Evolutionary conservation across 129 eudicot genomes (phyloP), one percentile per base, ranked within the genome.

Genomic region (Oenanthe sinensis): DNA sequence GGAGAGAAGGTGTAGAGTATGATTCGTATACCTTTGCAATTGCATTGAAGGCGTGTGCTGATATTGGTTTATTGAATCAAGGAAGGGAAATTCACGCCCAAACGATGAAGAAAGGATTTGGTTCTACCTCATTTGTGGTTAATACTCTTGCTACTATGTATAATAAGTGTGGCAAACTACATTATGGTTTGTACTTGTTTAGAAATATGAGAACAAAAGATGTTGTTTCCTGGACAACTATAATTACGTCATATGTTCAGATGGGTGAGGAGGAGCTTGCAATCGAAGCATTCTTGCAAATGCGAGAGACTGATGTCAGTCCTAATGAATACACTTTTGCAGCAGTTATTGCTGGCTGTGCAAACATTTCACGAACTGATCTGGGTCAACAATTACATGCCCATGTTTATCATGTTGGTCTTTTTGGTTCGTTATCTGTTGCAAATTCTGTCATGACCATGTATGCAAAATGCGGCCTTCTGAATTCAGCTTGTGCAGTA

Each of bases 211-310:
- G 82, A 67, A 81, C 73, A 12, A 88, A 81, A 71, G 98, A 95
- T 70, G 98, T 95, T 72, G 98, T 91, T 79, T 90, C 97, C 2
- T 95, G 97, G 96, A 95, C 98, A 36, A 88, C 94, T 3, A 79
- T 87, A 9, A 95, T 95, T 76, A 83, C 94, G 14, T 54, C 89
- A 10, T 91, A 88, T 80, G 88, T 85, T 71, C 97, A 90, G 78
- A 85, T 79, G 75, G 92, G 97, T 62, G 82, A 86, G 70, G 89
- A 81, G 37, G 75, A 75, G 40, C 48, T 54, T 36, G 96, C 90
- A 4, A 77, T 91, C 49, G 80, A 77, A 43, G 85, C 87, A 15
- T 95, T 88, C 85, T 69, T 87, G 85, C 81, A 70, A 67, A 87
- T 95, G 98, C 82, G 87, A 46, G 86, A 82, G 39, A 83, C 90